Base-by-base conservation (phyloP, 2,329 filamentous ascomycete genomes). In the Ascochyta fabae region DNA sequence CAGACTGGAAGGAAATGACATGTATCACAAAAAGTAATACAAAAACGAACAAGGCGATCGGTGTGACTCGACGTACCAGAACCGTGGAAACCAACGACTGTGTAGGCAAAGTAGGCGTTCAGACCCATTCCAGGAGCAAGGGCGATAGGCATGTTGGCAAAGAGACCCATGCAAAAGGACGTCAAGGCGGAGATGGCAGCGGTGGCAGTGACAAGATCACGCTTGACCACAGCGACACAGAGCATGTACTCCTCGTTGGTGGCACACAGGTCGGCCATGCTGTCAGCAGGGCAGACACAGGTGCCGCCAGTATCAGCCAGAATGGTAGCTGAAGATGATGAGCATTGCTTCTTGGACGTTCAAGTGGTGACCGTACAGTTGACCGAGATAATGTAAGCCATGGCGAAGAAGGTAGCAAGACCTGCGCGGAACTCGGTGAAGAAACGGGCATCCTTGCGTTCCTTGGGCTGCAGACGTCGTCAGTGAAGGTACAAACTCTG, bases 31-130 rank as follows among this genome's bases (percentile, higher is more conserved):
- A 36, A 56, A 58, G 48, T 46, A 42, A 42, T 46, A 61, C 60
- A 60, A 56, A 60, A 59, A 61, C 53, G 64, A 60, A 58, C 34
- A 55, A 49, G 36, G 47, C 35, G 58, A 46, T 45, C 10, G 26
- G 36, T 45, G 45, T 44, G 38, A 56, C 42, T 42, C 27, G 39
- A 68, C 68, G 41, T 65, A 68, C 91, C 91, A 22, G 81, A 83
- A 39, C 91, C 92, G 71, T 93, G 88, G 68, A 81, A 86, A 3
- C 92, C 92, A 53, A 96, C 91, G 40, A 91, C 88, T 0, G 86
- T 89, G 71, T 90, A 96, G 24, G 91, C 84, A 70, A 96, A 96
- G 74, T 96, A 96, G 16, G 91, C 91, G 70, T 96, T 96, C 51
- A 96, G 75, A 24, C 92, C 89, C 88, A 92, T 90, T 34, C 89